Evolutionary conservation across 768 basidiomycete species (phyloP), one percentile per base, ranked within the genome.

Genomic region (Hemileccinum impolitum): DNA sequence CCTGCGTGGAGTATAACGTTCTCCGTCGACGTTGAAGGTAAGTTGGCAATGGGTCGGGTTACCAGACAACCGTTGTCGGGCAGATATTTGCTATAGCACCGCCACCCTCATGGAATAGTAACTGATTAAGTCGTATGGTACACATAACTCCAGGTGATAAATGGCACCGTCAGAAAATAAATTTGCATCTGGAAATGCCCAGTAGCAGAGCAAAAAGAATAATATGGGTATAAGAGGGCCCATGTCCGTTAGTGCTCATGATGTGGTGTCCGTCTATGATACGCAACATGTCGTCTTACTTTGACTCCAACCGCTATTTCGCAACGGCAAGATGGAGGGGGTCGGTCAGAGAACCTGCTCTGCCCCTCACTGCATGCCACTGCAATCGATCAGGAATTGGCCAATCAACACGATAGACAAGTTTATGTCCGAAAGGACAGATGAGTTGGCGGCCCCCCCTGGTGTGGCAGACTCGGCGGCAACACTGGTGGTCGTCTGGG

Each of bases 161-260:
- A 42, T 48, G 48, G 30, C 25, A 58, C 40, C 30, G 39, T 38
- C 48, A 51, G 26, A 40, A 49, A 47, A 35, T 31, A 50, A 43
- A 31, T 38, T 21, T 47, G 54, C 30, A 51, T 35, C 35, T 30
- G 28, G 9, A 9, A 30, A 23, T 6, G 6, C 23, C 23, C 23
- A 23, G 23, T 23, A 23, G 23, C 26, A 49, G 47, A 48, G 26
- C 48, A 23, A 40, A 53, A 51, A 56, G 44, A 48, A 62, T 62
- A 49, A 45, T 43, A 45, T 48, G 67, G 65, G 65, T 67, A 65
- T 65, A 50, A 41, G 52, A 51, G 55, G 31, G 48, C 31, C 45
- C 15, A 17, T 37, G 52, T 62, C 64, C 62, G 47, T 64, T 46
- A 53, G 50, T 45, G 36, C 31, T 45, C 38, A 42, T 51, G 48